Percentiles rank a stretch among this genome's conserved stretches.
phyloP scores from a whole-genome alignment of 345 rosid species.

The Populus alba region DNA sequence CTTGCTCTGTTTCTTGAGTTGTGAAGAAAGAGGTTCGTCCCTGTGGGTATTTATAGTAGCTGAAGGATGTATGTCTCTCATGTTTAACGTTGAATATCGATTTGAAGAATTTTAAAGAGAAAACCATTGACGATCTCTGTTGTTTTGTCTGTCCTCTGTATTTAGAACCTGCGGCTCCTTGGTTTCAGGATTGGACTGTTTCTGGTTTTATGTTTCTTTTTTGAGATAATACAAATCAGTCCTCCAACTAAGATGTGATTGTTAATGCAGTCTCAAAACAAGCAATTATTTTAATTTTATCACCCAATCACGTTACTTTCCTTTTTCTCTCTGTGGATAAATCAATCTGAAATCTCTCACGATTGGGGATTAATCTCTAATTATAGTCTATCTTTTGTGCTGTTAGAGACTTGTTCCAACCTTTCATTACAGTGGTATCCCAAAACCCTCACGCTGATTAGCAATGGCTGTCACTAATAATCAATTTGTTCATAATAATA shows the following conservation, averaged over 20 bases:
- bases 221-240: neutral
- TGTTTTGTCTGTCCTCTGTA: neutral
- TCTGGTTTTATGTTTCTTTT: neutral
- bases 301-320: too few species aligned
- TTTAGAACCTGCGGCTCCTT: neutral
- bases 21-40: neutral
- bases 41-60: neutral
- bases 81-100: neutral
- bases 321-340: too few species aligned
- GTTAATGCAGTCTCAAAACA: too few species aligned
- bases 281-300: too few species aligned
- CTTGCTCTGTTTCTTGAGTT: neutral
- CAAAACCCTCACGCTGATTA: too few species aligned
- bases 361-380: neutral
- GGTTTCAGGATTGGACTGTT: neutral
- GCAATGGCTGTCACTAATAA: too few species aligned
- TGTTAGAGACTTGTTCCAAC: too few species aligned
- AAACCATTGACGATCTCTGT: neutral
- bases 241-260: neutral
- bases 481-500: too few species aligned
- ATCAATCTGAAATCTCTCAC: neutral
- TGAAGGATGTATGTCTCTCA: neutral
- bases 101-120: neutral
- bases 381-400: too few species aligned
- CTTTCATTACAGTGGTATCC: too few species aligned